phyloP scores from a whole-genome alignment of 768 basidiomycete genomes.

The Naematelia encephala region DNA sequence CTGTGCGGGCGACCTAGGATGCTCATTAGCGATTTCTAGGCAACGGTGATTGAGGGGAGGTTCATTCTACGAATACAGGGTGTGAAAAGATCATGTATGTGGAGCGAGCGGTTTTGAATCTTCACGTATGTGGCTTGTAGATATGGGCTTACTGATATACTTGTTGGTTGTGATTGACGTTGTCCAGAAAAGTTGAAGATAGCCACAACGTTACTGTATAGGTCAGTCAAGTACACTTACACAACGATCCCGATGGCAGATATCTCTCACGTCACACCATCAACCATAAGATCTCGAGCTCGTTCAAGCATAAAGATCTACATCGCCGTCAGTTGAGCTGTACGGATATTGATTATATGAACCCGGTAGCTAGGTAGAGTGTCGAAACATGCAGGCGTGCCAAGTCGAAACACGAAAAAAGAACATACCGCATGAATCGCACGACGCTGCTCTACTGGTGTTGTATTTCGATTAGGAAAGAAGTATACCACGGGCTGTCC shows the following conservation, averaged over 20 bases:
- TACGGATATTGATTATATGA: neutral
- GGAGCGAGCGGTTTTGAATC: no score
- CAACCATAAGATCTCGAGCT: constrained; percentile 42
- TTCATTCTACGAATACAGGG: no score
- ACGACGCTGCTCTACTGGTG: constrained; percentile 26
- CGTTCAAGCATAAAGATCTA: constrained; percentile 47
- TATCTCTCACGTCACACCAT: constrained; percentile 43
- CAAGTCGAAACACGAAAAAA: constrained; percentile 2
- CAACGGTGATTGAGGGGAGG: no score
- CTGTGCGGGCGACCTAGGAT: constrained; percentile 34
- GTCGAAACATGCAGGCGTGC: constrained; percentile 7
- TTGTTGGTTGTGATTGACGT: constrained; percentile 33
- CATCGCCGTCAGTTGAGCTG: neutral
- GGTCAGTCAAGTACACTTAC: neutral
- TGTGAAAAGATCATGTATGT: no score
- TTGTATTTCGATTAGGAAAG: constrained; percentile 37
- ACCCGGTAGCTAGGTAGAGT: constrained; percentile 1
- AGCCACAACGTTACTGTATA: constrained; percentile 30
- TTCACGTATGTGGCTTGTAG: no score
- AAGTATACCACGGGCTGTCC: constrained; percentile 45
- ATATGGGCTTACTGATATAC: constrained; percentile 32
- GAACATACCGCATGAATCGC: constrained; percentile 31
- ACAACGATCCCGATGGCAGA: neutral
- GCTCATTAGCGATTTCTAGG: no score
- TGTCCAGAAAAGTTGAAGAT: constrained; percentile 47